A percentile compares a stretch with the other conserved stretches of the same genome.
Conservation (phyloP, 257 asterid genomes). For the Gentiana dahurica region DNA sequence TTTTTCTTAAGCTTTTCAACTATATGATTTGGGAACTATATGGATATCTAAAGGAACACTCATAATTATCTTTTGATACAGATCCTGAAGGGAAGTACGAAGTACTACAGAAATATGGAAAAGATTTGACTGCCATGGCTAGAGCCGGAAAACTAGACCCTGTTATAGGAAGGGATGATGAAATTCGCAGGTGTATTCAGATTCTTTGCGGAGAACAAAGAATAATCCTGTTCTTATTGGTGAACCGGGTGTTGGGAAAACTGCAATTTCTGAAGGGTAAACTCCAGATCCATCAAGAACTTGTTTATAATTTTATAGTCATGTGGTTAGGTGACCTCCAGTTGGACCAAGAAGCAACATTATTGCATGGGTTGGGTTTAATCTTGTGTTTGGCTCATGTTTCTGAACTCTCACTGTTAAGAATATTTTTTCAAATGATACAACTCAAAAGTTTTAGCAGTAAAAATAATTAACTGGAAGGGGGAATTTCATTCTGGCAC, state of each 20-base stretch:
- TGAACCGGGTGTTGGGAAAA: constrained; percentile 96
- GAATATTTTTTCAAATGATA: no score
- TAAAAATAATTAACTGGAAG: no score
- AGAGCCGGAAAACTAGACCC: constrained; percentile 96
- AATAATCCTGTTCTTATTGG: constrained; percentile 93
- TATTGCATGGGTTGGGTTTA: no score
- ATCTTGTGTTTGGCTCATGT: no score
- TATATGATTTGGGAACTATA: no score
- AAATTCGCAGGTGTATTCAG: constrained; percentile 95
- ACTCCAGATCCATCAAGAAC: constrained; percentile 3
- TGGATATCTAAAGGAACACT: neutral
- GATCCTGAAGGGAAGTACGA: constrained; percentile 97
- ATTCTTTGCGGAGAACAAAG: constrained; percentile 96
- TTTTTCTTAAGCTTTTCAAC: no score
- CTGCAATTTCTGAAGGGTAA: constrained; percentile 99
- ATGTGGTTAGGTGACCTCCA: no score
- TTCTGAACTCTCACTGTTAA: no score
- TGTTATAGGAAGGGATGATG: constrained; percentile 97
- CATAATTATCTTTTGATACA: constrained; percentile 20
- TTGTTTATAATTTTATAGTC: neutral
- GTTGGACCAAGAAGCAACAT: no score
- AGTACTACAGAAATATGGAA: constrained; percentile 85
- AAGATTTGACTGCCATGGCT: constrained; percentile 96
- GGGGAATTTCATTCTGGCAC: no score
- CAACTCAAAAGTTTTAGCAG: no score